Percentiles rank a stretch among this genome's conserved stretches.
Conservation (phyloP, 2,329 filamentous ascomycete genomes). For the Microdochium nivale region DNA sequence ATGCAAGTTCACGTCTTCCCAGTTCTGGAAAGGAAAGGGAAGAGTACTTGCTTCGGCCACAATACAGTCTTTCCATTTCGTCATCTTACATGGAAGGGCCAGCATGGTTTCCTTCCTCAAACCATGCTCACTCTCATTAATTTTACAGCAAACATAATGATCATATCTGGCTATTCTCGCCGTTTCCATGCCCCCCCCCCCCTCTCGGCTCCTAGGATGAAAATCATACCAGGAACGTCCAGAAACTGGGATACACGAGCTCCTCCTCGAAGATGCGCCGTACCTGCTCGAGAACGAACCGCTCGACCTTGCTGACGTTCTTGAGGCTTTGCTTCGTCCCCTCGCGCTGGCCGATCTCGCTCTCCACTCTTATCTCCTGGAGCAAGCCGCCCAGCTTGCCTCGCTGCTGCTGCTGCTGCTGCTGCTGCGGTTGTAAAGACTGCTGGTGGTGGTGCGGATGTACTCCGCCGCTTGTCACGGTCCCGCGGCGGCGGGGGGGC, state of each 20-base stretch:
- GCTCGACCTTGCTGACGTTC: constrained; percentile 97
- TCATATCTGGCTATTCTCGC: no score
- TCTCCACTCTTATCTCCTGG: constrained; percentile 92
- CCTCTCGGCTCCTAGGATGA: background rate
- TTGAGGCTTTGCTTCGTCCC: constrained; percentile 91
- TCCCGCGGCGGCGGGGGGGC: background rate
- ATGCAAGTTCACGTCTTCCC: no score
- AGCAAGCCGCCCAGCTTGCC: constrained; percentile 61
- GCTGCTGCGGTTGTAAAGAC: background rate
- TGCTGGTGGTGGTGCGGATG: background rate
- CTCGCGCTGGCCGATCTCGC: constrained; percentile 90
- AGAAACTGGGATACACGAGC: constrained; percentile 96
- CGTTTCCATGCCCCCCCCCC: no score
- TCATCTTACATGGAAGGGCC: no score
- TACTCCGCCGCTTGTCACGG: background rate
- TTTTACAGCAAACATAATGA: no score
- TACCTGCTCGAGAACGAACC: constrained; percentile 94
- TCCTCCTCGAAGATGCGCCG: constrained; percentile 97
- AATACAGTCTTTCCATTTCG: no score
- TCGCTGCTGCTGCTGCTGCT: constrained; percentile 3
- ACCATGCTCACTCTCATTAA: no score
- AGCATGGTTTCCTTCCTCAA: no score
- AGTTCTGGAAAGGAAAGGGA: no score
- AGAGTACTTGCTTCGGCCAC: no score
- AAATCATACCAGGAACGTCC: constrained; percentile 86